Conservation (phyloP, 78 protist genomes). For the Planoprotostelium fungivorum region DNA sequence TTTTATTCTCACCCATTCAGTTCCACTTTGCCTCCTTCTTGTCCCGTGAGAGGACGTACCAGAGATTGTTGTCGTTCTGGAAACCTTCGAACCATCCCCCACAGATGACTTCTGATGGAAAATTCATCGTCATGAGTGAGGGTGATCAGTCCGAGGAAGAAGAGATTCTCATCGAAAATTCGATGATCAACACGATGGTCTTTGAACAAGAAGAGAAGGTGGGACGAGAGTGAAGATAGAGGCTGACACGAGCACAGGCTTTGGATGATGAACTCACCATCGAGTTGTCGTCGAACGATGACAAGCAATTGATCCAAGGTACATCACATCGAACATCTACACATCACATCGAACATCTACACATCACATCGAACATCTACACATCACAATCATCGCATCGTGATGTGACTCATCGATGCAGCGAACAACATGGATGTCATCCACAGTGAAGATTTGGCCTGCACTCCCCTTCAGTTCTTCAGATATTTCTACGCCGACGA, state of each 20-base stretch:
- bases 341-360: not conserved
- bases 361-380: not conserved
- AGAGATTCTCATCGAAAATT: too few species aligned
- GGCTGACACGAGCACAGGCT: too few species aligned
- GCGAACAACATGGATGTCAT: not conserved
- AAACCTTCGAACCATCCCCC: too few species aligned
- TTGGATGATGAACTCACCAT: not conserved
- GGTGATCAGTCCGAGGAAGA: too few species aligned
- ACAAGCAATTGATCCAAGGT: not conserved
- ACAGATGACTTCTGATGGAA: too few species aligned
- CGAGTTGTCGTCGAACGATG: not conserved
- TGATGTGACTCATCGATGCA: too few species aligned
- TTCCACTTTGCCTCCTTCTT: not conserved
- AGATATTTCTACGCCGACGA: not conserved
- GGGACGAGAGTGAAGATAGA: too few species aligned
- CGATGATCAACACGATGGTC: too few species aligned
- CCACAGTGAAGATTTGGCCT: not conserved
- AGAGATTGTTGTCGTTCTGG: not conserved
- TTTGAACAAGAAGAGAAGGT: too few species aligned
- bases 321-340: not conserved
- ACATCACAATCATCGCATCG: too few species aligned
- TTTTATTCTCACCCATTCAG: not conserved
- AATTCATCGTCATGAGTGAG: too few species aligned
- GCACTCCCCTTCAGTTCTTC: not conserved
- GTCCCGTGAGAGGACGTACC: not conserved